phyloP scores from a whole-genome alignment of 371 early-diverging fungal genomes.

The Syncephalastrum sp. region DNA sequence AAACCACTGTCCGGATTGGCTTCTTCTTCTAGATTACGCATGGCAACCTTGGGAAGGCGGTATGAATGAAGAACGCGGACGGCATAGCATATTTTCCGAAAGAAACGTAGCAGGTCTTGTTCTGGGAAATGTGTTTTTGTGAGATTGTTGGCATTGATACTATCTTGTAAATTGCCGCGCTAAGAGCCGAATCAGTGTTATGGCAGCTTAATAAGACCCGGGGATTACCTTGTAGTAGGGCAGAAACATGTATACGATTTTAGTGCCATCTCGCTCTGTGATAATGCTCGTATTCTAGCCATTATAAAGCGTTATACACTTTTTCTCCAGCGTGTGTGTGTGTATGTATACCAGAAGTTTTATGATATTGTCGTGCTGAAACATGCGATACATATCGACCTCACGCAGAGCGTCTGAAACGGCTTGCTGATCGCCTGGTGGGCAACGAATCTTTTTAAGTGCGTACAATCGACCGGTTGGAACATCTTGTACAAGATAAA shows the following conservation, averaged over 20 bases:
- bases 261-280: slow-evolving; percentile 55
- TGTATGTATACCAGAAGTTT: slow-evolving; percentile 49
- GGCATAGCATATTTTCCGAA: slow-evolving; percentile 62
- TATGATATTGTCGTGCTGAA: slow-evolving; percentile 68
- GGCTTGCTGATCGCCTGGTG: slow-evolving; percentile 51
- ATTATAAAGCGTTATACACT: neutral
- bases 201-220: neutral
- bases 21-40: slow-evolving; percentile 26
- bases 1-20: too few relatives aligned
- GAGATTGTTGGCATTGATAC: slow-evolving; percentile 52
- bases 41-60: slow-evolving; percentile 42
- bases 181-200: slow-evolving; percentile 11
- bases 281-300: slow-evolving; percentile 54
- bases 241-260: slow-evolving; percentile 62
- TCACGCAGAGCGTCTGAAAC: slow-evolving; percentile 66
- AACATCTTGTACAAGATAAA: slow-evolving; percentile 63
- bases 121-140: slow-evolving; percentile 57
- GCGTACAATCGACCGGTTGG: slow-evolving; percentile 53
- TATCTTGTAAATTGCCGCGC: slow-evolving; percentile 60
- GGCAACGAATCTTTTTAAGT: slow-evolving; percentile 68
- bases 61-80: slow-evolving; percentile 61
- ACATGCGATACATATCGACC: slow-evolving; percentile 65
- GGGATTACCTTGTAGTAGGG: slow-evolving; percentile 56
- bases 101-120: slow-evolving; percentile 55
- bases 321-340: neutral